phyloP scores from a whole-genome alignment of 1,284 basidiomycete genomes.

The Ceratobasidium sp. region DNA sequence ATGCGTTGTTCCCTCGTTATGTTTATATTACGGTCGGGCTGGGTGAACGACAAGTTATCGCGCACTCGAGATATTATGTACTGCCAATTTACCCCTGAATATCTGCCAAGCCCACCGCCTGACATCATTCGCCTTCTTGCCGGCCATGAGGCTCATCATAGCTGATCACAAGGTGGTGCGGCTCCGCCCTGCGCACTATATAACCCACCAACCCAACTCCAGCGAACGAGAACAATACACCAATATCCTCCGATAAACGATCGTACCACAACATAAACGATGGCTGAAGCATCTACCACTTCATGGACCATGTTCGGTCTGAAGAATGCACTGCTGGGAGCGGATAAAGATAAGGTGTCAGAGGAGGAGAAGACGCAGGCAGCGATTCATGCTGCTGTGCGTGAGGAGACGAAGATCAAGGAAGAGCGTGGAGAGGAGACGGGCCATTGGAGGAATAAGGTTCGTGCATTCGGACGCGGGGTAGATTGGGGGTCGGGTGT shows the following conservation, averaged over 20 bases:
- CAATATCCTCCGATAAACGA: constrained; percentile 29
- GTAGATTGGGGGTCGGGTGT: background rate
- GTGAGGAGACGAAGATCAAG: constrained; percentile 40
- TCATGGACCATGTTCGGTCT: constrained; percentile 16
- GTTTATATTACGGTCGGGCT: too few species aligned
- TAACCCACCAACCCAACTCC: too few species aligned
- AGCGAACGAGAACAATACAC: background rate
- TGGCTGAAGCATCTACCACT: constrained; percentile 17
- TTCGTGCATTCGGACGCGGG: background rate
- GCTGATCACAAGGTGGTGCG: too few species aligned
- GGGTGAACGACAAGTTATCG: too few species aligned
- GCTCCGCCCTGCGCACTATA: too few species aligned
- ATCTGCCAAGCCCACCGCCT: constrained; percentile 9
- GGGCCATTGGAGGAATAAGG: constrained; percentile 26
- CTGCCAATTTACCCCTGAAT: background rate
- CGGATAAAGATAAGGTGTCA: constrained; percentile 21
- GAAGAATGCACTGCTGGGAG: constrained; percentile 31
- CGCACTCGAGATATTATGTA: too few species aligned
- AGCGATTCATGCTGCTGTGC: constrained; percentile 26
- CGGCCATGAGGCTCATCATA: constrained; percentile 30
- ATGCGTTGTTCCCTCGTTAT: too few species aligned
- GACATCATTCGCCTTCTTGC: constrained; percentile 14
- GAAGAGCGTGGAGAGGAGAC: constrained; percentile 30
- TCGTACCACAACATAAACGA: background rate
- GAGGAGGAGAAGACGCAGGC: constrained; percentile 31